These are phyloP conservation scores for Tolypocladium endophyticum DNA, from an alignment of 2,329 filamentous ascomycete species.

Conservation along the genomic window DNA sequence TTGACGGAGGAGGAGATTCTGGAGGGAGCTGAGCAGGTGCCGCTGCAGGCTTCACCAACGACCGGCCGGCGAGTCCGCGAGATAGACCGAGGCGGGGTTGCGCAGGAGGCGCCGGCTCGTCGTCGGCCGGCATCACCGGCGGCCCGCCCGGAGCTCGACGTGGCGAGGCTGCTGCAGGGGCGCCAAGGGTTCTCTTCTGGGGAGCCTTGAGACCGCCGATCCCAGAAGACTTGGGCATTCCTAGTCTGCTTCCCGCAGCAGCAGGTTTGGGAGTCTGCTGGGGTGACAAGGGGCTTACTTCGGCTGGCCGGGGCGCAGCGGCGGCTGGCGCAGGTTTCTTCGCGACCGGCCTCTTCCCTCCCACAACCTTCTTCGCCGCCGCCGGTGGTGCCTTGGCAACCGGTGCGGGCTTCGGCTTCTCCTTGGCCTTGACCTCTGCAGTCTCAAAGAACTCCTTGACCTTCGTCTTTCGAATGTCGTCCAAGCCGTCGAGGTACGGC, in stretches of 20 bases:
- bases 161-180: constrained; percentile 41
- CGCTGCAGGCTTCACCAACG: constrained; percentile 63
- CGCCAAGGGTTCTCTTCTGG: constrained; percentile 41
- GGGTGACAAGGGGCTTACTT: constrained; percentile 44
- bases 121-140: constrained; percentile 42
- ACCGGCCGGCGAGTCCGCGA: constrained; percentile 76
- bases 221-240: constrained; percentile 41
- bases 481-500: constrained; percentile 78
- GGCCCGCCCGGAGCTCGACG: constrained; percentile 37
- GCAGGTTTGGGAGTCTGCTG: constrained; percentile 44
- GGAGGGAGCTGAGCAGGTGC: constrained; percentile 39
- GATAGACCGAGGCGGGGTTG: constrained; percentile 55
- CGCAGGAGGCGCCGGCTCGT: constrained; percentile 47
- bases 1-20: constrained; percentile 47
- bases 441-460: constrained; percentile 85
- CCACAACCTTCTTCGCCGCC: constrained; percentile 35
- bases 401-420: constrained; percentile 74
- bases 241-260: constrained; percentile 38
- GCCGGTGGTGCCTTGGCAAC: constrained; percentile 39
- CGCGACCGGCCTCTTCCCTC: constrained; percentile 28
- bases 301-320: constrained; percentile 28
- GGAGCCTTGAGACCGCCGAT: constrained; percentile 50
- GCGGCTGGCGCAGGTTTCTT: constrained; percentile 36
- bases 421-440: constrained; percentile 36
- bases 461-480: constrained; percentile 92